Conservation (phyloP, 2,329 filamentous ascomycete species). For the Arthrobotrys conoides region DNA sequence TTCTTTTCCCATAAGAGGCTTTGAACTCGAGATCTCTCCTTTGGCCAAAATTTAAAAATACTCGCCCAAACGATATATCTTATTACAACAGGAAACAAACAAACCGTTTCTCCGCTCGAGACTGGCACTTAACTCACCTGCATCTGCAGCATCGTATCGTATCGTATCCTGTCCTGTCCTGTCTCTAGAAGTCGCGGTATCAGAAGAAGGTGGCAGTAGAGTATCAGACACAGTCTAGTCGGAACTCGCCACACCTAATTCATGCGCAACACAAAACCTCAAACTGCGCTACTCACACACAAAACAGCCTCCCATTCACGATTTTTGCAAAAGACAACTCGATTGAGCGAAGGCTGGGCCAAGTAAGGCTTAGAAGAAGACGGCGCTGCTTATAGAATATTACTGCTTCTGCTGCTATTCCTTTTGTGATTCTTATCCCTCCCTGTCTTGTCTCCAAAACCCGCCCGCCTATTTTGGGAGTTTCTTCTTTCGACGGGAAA, state of each 20-base stretch:
- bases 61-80: slow-evolving; percentile 12
- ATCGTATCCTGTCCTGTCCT: slow-evolving; percentile 20
- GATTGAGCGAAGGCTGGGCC: slow-evolving; percentile 32
- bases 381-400: slow-evolving; percentile 32
- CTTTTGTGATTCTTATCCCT: slow-evolving; percentile 31
- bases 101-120: slow-evolving; percentile 10
- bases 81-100: slow-evolving; percentile 15
- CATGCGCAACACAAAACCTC: slow-evolving; percentile 50
- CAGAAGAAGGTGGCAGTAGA: slow-evolving; percentile 43
- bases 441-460: slow-evolving; percentile 35
- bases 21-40: neutral
- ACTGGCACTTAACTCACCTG: slow-evolving; percentile 9
- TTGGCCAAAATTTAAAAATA: slow-evolving; percentile 28
- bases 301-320: slow-evolving; percentile 25
- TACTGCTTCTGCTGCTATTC: slow-evolving; percentile 40
- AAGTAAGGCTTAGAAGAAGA: slow-evolving; percentile 33
- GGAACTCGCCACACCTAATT: slow-evolving; percentile 49
- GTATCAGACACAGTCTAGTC: slow-evolving; percentile 42
- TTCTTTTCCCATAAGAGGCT: neutral
- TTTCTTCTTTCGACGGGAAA: slow-evolving; percentile 39
- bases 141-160: slow-evolving; percentile 21
- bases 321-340: slow-evolving; percentile 14
- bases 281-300: slow-evolving; percentile 45
- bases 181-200: slow-evolving; percentile 30
- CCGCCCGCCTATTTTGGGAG: slow-evolving; percentile 37